Conservation (phyloP, 192 early-diverging fungal genomes). For the Spizellomyces punctatus region DNA sequence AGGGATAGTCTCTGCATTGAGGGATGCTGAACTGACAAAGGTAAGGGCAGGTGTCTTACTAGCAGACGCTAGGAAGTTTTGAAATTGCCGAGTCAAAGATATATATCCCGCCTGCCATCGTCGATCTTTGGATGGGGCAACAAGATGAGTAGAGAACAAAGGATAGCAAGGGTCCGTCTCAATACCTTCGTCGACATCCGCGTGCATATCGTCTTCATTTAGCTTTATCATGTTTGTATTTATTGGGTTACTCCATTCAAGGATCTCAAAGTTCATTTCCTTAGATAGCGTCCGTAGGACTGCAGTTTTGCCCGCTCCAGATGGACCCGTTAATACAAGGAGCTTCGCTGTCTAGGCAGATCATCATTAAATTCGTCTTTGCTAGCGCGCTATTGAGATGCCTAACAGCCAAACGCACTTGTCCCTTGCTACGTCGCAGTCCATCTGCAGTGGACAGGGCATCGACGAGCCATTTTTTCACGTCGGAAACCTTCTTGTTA, state of each 20-base stretch:
- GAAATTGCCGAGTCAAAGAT: slow-evolving; percentile 14
- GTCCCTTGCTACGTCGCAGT: neutral
- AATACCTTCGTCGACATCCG: no score
- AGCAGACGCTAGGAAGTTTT: slow-evolving; percentile 26
- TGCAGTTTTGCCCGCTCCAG: slow-evolving; percentile 51
- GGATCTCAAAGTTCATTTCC: slow-evolving; percentile 43
- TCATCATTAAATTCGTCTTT: neutral
- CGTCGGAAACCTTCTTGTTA: slow-evolving; percentile 38
- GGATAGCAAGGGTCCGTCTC: no score
- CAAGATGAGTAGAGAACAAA: no score
- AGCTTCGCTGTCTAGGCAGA: slow-evolving; percentile 9
- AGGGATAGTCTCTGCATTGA: neutral
- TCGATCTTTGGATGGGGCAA: no score
- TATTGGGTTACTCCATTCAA: slow-evolving; percentile 51
- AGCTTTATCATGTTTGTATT: slow-evolving; percentile 13
- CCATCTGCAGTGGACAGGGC: slow-evolving; percentile 8
- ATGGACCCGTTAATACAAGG: slow-evolving; percentile 47
- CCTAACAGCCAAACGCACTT: neutral
- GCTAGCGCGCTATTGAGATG: no score
- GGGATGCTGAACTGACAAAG: slow-evolving; percentile 2
- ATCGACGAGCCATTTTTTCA: slow-evolving; percentile 33
- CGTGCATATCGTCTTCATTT: no score
- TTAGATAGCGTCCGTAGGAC: slow-evolving; percentile 34
- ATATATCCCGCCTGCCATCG: neutral
- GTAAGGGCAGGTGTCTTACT: slow-evolving; percentile 18